phyloP scores from a whole-genome alignment of 345 rosid genomes.

The Toxicodendron radicans region DNA sequence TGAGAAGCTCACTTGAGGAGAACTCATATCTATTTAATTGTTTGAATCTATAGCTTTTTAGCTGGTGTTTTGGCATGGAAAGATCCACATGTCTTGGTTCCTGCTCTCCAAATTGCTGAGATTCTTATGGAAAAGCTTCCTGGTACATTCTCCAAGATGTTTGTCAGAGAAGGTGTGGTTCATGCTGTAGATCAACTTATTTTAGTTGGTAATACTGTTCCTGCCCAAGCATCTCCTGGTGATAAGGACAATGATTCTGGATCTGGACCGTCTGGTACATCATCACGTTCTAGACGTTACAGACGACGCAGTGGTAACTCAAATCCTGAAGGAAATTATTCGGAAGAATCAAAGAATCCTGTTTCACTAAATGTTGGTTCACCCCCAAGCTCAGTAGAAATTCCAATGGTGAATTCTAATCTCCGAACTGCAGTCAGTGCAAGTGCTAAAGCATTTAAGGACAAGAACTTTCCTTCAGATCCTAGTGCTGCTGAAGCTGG shows the following conservation, averaged over 20 bases:
- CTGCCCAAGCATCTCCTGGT: conserved; percentile 50
- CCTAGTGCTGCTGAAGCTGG: conserved; percentile 78
- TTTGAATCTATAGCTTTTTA: conserved; percentile 60
- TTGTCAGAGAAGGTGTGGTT: conserved; percentile 97
- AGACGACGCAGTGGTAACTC: conserved; percentile 75
- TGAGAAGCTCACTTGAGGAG: not conserved
- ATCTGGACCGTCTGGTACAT: conserved; percentile 55
- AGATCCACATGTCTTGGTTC: conserved; percentile 96
- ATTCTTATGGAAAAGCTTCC: conserved; percentile 99
- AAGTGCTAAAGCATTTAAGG: conserved; percentile 87
- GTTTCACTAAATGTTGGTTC: conserved; percentile 56
- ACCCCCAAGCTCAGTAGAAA: conserved; percentile 65
- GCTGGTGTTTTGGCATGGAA: conserved; percentile 99
- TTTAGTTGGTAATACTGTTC: conserved; percentile 51
- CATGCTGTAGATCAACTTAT: conserved; percentile 97
- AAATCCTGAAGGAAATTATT: conserved; percentile 61
- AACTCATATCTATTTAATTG: conserved; percentile 17
- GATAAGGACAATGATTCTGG: conserved; percentile 81
- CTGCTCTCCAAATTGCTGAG: conserved; percentile 94
- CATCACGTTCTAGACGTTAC: conserved; percentile 86
- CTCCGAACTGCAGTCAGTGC: conserved; percentile 75
- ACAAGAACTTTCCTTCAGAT: conserved; percentile 78
- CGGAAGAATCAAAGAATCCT: conserved; percentile 65
- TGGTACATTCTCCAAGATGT: conserved; percentile 88
- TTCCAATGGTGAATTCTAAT: conserved; percentile 64